Percentiles rank a stretch among this genome's conserved stretches.
phyloP scores from a whole-genome alignment of 1,139 yeast genomes.

The Geotrichum carabidarum region DNA sequence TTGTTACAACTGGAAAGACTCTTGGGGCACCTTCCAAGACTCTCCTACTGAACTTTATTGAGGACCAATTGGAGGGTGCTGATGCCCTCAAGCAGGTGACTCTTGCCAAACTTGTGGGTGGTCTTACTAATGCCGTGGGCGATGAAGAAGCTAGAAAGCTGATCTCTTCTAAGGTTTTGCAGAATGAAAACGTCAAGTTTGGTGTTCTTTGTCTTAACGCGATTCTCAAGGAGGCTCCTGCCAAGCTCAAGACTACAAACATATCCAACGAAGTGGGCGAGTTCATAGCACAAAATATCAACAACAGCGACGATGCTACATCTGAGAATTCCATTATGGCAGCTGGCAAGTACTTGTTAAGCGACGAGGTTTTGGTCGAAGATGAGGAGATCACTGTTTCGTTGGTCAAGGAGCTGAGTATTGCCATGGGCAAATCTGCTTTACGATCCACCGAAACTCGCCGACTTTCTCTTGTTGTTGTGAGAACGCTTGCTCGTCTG shows the following conservation, averaged over 20 bases:
- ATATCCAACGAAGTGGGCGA: constrained; percentile 47
- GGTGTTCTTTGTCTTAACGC: constrained; percentile 72
- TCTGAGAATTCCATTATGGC: constrained; percentile 80
- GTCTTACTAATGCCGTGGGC: constrained; percentile 63
- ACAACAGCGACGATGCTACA: constrained; percentile 50
- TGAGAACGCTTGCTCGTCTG: constrained; percentile 67
- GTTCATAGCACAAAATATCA: constrained; percentile 47
- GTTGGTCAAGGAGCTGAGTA: constrained; percentile 49
- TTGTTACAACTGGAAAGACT: constrained; percentile 69
- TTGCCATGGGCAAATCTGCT: constrained; percentile 47
- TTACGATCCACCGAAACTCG: constrained; percentile 73
- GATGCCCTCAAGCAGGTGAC: constrained; percentile 42
- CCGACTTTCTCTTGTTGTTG: constrained; percentile 68
- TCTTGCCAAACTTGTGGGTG: constrained; percentile 73
- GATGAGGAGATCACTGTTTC: constrained; percentile 28
- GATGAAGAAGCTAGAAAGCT: constrained; percentile 61
- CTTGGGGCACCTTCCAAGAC: constrained; percentile 70
- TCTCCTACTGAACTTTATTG: constrained; percentile 67
- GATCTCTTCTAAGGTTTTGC: constrained; percentile 56
- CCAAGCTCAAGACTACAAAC: constrained; percentile 51
- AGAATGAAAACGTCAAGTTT: constrained; percentile 48
- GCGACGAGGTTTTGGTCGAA: constrained; percentile 21
- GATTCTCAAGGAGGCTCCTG: constrained; percentile 70
- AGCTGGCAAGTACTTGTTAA: constrained; percentile 69
- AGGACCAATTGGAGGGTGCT: constrained; percentile 39